Base-by-base conservation (phyloP, 768 basidiomycete species). In the Mycena galopus region DNA sequence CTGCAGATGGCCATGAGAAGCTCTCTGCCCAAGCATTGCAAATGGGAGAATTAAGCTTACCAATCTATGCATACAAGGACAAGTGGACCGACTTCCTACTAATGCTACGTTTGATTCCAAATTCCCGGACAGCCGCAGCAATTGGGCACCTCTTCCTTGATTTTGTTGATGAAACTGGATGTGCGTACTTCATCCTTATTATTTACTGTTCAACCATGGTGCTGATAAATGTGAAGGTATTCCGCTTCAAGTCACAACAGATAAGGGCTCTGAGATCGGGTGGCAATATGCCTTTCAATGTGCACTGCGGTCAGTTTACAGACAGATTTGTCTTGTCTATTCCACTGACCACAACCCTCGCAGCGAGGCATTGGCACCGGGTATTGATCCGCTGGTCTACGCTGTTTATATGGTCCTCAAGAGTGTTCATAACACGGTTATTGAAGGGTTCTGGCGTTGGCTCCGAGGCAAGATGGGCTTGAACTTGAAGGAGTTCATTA, bases 81-180 rank as follows among this genome's bases (percentile, higher is more conserved):
- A 62, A 62, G 67, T 81, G 73, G 67, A 73, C 69, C 3, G 79
- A 72, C n/a, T 33, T 37, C 10, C 39, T 78, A 29, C 72, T 77
- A 25, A 50, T 71, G 39, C 1, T 81, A 47, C n/a, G 37, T 25
- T 73, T 79, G 17, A 73, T 83, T 5, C 82, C 79, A 3, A 78
- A 82, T 59, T 74, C 67, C 29, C 77, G 78, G 21, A 70, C 72
- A 4, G 68, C 73, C 10, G 73, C 59, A 17, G 74, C 77, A 14
- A 66, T 82, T 35, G 82, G 78, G 17, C 82, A 84, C 76, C 50
- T 82, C 1, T 82, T 75, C 64, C 77, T 83, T 42, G 83, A 84
- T 69, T 74, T 83, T n/a, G 35, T 83, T 17, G 77, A 81, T 30
- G 71, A 77, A 30, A 60, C 50, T 58, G 77, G 75, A 27, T 76